Percentiles rank a stretch among this genome's conserved stretches.
phyloP scores from a whole-genome alignment of 2,329 filamentous ascomycete genomes.

The Arthroderma uncinatum region DNA sequence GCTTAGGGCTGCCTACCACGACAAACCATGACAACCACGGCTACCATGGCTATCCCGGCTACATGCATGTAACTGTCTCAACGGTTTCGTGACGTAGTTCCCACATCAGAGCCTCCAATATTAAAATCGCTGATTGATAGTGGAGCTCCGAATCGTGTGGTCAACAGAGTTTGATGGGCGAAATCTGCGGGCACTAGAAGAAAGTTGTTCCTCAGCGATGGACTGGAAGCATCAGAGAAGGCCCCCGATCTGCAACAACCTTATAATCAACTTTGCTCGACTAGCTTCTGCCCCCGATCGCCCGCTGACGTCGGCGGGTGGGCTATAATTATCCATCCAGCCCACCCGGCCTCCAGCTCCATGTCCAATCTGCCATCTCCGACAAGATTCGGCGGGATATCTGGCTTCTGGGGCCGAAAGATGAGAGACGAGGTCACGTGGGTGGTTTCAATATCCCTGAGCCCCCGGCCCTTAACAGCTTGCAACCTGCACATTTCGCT shows the following conservation, averaged over 20 bases:
- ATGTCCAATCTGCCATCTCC: not conserved
- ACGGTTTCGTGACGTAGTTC: not conserved
- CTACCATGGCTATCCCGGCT: not conserved
- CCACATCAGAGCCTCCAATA: slow-evolving; percentile 3
- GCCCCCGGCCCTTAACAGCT: not conserved
- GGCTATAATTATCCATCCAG: not conserved
- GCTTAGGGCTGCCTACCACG: too few species aligned
- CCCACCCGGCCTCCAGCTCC: not conserved
- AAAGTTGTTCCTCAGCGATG: not conserved
- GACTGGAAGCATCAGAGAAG: not conserved
- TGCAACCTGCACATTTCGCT: not conserved
- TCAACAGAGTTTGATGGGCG: not conserved
- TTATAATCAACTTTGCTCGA: not conserved
- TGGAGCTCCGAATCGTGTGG: not conserved
- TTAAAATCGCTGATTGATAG: not conserved
- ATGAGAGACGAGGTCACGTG: slow-evolving; percentile 1
- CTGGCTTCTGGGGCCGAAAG: not conserved
- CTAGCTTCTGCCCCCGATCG: not conserved
- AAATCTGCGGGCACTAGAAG: not conserved
- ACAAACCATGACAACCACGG: not conserved
- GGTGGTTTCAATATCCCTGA: not conserved
- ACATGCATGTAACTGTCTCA: slow-evolving; percentile 4
- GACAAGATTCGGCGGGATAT: slow-evolving; percentile 2
- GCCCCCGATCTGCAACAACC: not conserved
- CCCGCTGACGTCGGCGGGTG: not conserved